phyloP scores from a whole-genome alignment of 495 filamentous ascomycete genomes.

The Terfezia claveryi region DNA sequence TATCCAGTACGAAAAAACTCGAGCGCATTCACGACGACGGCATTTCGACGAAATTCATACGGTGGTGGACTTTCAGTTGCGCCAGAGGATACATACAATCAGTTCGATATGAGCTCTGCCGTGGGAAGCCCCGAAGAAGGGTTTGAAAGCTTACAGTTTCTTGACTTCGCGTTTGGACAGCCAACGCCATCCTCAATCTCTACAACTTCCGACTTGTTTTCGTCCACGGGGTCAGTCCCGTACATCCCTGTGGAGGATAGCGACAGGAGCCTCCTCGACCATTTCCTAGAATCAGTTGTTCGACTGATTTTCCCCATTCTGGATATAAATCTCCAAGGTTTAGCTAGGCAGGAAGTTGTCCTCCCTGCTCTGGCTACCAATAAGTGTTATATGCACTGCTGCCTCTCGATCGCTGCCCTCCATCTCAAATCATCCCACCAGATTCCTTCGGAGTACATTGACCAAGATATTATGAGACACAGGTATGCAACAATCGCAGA shows the following conservation, averaged over 20 bases:
- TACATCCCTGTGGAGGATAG: slow-evolving; percentile 66
- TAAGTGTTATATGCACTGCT: slow-evolving; percentile 86
- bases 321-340: slow-evolving; percentile 67
- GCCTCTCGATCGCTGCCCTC: slow-evolving; percentile 83
- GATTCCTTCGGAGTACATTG: slow-evolving; percentile 50
- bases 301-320: slow-evolving; percentile 78
- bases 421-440: slow-evolving; percentile 65
- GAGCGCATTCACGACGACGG: slow-evolving; percentile 44
- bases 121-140: slow-evolving; percentile 8
- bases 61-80: background rate
- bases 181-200: slow-evolving; percentile 27
- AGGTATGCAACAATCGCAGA: slow-evolving; percentile 71
- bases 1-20: slow-evolving; percentile 29
- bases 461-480: slow-evolving; percentile 84
- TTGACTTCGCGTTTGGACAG: slow-evolving; percentile 45
- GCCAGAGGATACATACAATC: background rate
- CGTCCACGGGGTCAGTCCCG: slow-evolving; percentile 34
- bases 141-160: slow-evolving; percentile 36
- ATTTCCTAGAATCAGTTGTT: slow-evolving; percentile 76
- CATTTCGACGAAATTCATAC: too few species aligned
- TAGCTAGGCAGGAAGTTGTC: slow-evolving; percentile 53
- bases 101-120: slow-evolving; percentile 3
- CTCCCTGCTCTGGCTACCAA: slow-evolving; percentile 70
- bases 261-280: slow-evolving; percentile 68
- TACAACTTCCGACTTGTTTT: slow-evolving; percentile 71